Base-by-base conservation (phyloP, 139 green algal genomes). In the Coelastrella sp. region DNA sequence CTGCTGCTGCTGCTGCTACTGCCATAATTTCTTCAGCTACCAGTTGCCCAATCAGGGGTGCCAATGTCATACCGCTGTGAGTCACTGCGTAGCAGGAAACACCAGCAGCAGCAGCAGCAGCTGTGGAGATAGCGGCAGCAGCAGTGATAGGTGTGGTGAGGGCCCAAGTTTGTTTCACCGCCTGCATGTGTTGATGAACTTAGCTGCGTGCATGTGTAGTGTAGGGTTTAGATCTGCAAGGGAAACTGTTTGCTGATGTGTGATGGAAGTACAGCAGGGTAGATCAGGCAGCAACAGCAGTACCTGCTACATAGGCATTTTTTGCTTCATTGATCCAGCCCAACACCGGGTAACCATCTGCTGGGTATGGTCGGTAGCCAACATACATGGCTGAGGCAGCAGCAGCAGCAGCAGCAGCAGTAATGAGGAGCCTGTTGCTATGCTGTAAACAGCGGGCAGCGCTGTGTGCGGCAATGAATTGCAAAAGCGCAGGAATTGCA, bases 1-100 rank as follows among this genome's bases (percentile, higher is more conserved):
- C 81, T 61, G 76, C 76, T 63, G 76, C 76, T 60, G 25, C 25
- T 82, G 76, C 76, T 63, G 76, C 76, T 60, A 10, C 25, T 82
- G 78, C 78, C 56, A 84, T 19, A 1, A 87, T 22, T 87, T 87
- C 82, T 7, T 78, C 60, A 22, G 82, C 82, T 58, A 78, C 82
- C 61, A 87, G 24, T 17, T 75, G 63, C 8, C 82, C 82, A 66
- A 87, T n/a, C 20, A 87, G 65, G 19, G 82, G 82, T 24, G 63
- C 82, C 7, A 87, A 25, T 12, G 82, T 87, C 82, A 87, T 87
- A 0, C 82, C 82, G 25, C 82, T 87, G 82, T 87, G 82, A 25
- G 82, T 87, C 24, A 87, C 82, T 87, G 82, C n/a, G 70, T 6
- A 56, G 35, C 35, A 49, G 35, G 35, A 5, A 49, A 49, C 8